Evolutionary conservation across 2,329 filamentous ascomycete genomes (phyloP).

Genomic region (Arthrobotrys sinensis): DNA sequence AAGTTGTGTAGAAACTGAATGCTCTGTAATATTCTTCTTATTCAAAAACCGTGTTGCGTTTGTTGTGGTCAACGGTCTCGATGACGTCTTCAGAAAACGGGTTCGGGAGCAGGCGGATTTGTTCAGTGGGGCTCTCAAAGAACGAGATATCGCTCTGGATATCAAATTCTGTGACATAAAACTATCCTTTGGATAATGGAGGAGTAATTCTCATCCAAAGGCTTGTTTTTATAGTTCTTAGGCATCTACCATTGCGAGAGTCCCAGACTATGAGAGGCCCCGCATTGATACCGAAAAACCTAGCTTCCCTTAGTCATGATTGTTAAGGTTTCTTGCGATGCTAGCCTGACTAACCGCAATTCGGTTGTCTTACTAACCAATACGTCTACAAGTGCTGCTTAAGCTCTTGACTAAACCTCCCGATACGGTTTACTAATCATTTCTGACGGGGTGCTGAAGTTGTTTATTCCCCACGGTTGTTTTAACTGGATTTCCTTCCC

Average conservation of each 20-base stretch:
- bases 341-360: constrained; percentile 15
- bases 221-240: constrained; percentile 13
- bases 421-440: constrained; percentile 46
- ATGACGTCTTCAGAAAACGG: constrained; percentile 48
- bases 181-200: background rate
- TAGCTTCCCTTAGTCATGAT: constrained; percentile 28
- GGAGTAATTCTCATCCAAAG: background rate
- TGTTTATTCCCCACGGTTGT: background rate
- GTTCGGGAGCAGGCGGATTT: background rate
- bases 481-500: background rate
- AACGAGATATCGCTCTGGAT: constrained; percentile 30
- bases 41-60: constrained; percentile 42
- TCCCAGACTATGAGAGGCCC: constrained; percentile 1
- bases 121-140: constrained; percentile 4
- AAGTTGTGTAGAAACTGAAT: constrained; percentile 4
- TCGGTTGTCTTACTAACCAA: constrained; percentile 44
- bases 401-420: constrained; percentile 38
- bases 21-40: constrained; percentile 1
- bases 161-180: constrained; percentile 36
- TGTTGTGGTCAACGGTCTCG: constrained; percentile 20
- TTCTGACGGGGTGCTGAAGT: background rate
- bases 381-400: background rate
- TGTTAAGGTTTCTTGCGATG: constrained; percentile 23
- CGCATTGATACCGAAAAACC: background rate
- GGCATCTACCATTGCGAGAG: background rate